phyloP scores from a whole-genome alignment of 352 stramenopile genomes.

The Pilasporangium apinafurcum region DNA sequence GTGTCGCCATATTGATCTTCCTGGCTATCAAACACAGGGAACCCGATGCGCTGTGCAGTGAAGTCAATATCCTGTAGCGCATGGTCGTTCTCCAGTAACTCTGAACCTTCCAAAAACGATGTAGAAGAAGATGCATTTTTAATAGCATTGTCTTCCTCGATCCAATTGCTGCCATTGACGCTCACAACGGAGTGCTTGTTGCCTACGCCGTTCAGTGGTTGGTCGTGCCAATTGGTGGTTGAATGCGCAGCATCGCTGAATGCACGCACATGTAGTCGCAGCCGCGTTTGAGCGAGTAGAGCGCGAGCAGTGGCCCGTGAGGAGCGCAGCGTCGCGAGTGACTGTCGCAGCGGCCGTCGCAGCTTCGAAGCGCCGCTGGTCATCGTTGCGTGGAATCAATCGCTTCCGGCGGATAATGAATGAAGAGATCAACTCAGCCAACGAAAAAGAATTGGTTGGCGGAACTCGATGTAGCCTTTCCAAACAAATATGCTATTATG shows the following conservation, averaged over 20 bases:
- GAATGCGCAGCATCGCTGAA: conserved; percentile 37
- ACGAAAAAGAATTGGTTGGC: conserved; percentile 13
- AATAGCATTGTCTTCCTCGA: conserved; percentile 7
- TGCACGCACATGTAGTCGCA: conserved; percentile 25
- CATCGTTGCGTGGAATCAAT: too few relatives aligned
- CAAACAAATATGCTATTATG: conserved; percentile 3
- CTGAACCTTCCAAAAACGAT: conserved; percentile 15
- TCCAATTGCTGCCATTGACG: conserved; percentile 4
- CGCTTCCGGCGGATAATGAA: too few relatives aligned
- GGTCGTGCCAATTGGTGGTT: background rate
- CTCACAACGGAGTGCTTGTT: background rate
- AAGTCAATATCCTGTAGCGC: conserved; percentile 53
- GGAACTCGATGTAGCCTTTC: conserved; percentile 7
- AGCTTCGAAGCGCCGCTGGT: too few relatives aligned
- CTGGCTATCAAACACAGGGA: conserved; percentile 42
- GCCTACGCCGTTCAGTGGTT: conserved; percentile 7
- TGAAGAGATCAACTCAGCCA: too few relatives aligned
- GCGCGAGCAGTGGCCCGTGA: background rate
- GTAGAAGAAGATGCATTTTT: too few relatives aligned
- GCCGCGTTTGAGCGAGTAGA: conserved; percentile 7
- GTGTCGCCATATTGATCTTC: conserved; percentile 18
- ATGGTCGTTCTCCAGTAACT: conserved; percentile 20
- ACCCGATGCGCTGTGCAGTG: conserved; percentile 68
- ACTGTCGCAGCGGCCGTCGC: conserved; percentile 30
- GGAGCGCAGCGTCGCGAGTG: conserved; percentile 22